Conservation (phyloP, 306 rosid genomes). For the Malus asiatica region DNA sequence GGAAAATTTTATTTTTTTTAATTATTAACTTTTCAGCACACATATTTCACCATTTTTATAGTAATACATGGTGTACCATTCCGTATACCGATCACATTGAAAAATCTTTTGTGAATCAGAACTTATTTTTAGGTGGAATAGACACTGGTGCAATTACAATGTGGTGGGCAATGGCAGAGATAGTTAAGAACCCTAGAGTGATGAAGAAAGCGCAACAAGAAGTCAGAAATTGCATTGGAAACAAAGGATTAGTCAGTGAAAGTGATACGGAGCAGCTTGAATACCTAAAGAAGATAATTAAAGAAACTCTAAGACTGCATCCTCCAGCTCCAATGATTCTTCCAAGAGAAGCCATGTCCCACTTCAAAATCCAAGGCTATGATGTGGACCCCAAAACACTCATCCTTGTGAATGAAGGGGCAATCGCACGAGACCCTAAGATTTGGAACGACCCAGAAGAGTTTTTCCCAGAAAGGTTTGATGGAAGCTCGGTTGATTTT, state of each 20-base stretch:
- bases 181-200: conserved; percentile 20
- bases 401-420: conserved; percentile 31
- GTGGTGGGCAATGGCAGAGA: conserved; percentile 40
- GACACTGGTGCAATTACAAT: conserved; percentile 24
- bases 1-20: too few relatives aligned
- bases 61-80: too few relatives aligned
- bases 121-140: conserved; percentile 33
- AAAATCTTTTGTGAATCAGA: neutral
- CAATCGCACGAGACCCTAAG: conserved; percentile 32
- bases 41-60: too few relatives aligned
- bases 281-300: conserved; percentile 35
- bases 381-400: conserved; percentile 25
- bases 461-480: conserved; percentile 44
- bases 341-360: conserved; percentile 34
- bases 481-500: conserved; percentile 18
- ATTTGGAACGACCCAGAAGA: conserved; percentile 35
- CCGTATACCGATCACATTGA: too few relatives aligned
- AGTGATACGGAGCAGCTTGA: conserved; percentile 17
- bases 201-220: conserved; percentile 43
- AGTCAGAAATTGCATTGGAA: conserved; percentile 13
- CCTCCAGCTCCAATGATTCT: conserved; percentile 43
- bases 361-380: conserved; percentile 21
- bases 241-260: conserved; percentile 23
- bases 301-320: conserved; percentile 41
- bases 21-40: too few relatives aligned